Percentiles rank a stretch among this genome's conserved stretches.
Evolutionary conservation across 2,329 filamentous ascomycete species (phyloP).

Genomic region (Coniochaeta sp.): DNA sequence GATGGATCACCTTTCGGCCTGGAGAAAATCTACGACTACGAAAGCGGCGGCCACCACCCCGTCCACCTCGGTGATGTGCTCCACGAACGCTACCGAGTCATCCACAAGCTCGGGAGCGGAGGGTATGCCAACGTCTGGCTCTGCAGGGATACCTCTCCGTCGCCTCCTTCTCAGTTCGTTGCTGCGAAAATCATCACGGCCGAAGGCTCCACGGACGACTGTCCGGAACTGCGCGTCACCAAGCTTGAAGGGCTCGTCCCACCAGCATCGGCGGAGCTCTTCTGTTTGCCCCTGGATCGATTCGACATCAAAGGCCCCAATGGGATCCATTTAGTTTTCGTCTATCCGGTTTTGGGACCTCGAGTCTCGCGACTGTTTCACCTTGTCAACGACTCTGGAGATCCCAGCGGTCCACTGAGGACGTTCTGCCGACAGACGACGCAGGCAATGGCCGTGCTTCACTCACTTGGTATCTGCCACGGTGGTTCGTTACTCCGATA

Average conservation of each 20-base stretch:
- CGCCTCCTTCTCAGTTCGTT: conserved; percentile 1
- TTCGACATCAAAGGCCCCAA: not conserved
- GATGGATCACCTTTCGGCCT: not conserved
- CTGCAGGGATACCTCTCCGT: conserved; percentile 9
- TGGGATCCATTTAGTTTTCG: not conserved
- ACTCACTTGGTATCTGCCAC: conserved; percentile 8
- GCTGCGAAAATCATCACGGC: conserved; percentile 7
- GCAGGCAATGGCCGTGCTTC: conserved; percentile 6
- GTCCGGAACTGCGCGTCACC: conserved; percentile 4
- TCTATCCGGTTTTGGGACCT: conserved; percentile 5
- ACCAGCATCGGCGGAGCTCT: not conserved
- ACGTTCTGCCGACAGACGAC: conserved; percentile 6
- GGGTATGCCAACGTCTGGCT: conserved; percentile 18
- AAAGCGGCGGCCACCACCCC: conserved; percentile 14
- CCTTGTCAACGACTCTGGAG: not conserved
- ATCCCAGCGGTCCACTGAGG: conserved; percentile 1
- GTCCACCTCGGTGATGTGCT: conserved; percentile 15
- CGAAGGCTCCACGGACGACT: not conserved
- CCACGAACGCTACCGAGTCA: conserved; percentile 12
- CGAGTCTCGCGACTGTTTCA: conserved; percentile 6
- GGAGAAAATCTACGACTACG: conserved; percentile 8
- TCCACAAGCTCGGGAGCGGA: conserved; percentile 17
- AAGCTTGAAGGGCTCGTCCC: not conserved
- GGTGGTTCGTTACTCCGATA: conserved; percentile 4
- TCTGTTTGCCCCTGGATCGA: conserved; percentile 5